Conservation (phyloP, 2,329 filamentous ascomycete species). For the Hypomyces rosellus region DNA sequence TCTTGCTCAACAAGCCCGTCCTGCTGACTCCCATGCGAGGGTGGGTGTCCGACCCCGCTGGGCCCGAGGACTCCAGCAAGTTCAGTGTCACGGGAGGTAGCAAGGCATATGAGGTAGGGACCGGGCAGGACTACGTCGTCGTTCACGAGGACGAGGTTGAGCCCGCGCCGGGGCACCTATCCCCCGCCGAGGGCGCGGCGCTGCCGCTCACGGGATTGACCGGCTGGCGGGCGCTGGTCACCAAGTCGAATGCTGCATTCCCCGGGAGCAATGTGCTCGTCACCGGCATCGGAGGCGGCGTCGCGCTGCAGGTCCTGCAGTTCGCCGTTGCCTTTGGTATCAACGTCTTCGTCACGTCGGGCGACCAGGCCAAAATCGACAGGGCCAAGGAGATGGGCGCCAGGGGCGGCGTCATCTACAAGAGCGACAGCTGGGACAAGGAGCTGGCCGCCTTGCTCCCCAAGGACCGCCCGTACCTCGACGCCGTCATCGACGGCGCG, state of each 20-base stretch:
- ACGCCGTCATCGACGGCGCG: slow-evolving; percentile 85
- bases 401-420: slow-evolving; percentile 76
- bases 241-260: slow-evolving; percentile 62
- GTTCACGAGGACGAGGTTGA: slow-evolving; percentile 70
- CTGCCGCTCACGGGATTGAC: slow-evolving; percentile 81
- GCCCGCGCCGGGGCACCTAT: slow-evolving; percentile 65
- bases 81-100: slow-evolving; percentile 68
- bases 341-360: slow-evolving; percentile 76
- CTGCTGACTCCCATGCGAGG: slow-evolving; percentile 71
- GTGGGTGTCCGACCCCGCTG: slow-evolving; percentile 66
- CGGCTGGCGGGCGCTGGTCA: slow-evolving; percentile 78
- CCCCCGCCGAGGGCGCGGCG: slow-evolving; percentile 69
- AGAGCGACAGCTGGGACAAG: slow-evolving; percentile 73
- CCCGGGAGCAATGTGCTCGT: slow-evolving; percentile 70
- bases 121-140: slow-evolving; percentile 65
- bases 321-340: slow-evolving; percentile 71
- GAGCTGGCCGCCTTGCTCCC: slow-evolving; percentile 59
- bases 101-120: slow-evolving; percentile 55
- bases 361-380: slow-evolving; percentile 67
- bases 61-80: slow-evolving; percentile 57
- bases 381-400: slow-evolving; percentile 69
- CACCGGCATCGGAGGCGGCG: slow-evolving; percentile 89
- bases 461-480: slow-evolving; percentile 59
- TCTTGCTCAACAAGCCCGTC: slow-evolving; percentile 59
- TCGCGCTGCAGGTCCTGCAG: slow-evolving; percentile 73